These are phyloP conservation scores for Tylopilus orsonianus DNA, from an alignment of 1,284 basidiomycete species.

Conservation along the genomic window DNA sequence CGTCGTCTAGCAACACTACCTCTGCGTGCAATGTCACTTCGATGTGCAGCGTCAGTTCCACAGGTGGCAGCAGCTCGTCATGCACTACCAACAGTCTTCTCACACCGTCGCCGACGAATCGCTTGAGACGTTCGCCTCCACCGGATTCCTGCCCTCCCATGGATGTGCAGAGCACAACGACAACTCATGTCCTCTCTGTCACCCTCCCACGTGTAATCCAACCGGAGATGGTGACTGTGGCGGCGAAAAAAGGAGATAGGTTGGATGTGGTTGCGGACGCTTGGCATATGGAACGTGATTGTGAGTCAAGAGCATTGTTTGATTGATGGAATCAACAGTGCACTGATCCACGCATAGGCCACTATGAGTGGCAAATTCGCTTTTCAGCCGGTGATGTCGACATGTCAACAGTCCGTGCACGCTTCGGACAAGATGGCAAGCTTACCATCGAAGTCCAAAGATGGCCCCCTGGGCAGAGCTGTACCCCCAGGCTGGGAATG, in stretches of 20 bases:
- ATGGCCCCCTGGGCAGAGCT: constrained; percentile 25
- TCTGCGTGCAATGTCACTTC: constrained; percentile 30
- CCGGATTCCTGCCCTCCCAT: constrained; percentile 41
- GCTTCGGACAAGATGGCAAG: constrained; percentile 42
- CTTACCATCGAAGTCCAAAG: constrained; percentile 45
- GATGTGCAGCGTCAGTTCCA: constrained; percentile 20
- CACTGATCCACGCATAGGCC: constrained; percentile 36
- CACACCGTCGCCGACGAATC: constrained; percentile 38
- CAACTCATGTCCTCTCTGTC: constrained; percentile 39
- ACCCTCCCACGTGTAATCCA: constrained; percentile 44
- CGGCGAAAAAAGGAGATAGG: constrained; percentile 51
- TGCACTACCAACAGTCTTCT: constrained; percentile 16
- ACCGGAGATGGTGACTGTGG: constrained; percentile 57
- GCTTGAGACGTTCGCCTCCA: constrained; percentile 38
- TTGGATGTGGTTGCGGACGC: constrained; percentile 54
- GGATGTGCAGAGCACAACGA: constrained; percentile 37
- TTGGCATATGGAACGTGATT: constrained; percentile 54
- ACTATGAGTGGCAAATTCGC: constrained; percentile 55
- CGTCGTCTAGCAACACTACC: constrained; percentile 24
- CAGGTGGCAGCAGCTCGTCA: constrained; percentile 15
- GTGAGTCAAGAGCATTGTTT: constrained; percentile 35
- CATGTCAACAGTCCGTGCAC: constrained; percentile 47
- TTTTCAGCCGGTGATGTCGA: constrained; percentile 50
- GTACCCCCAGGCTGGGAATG: constrained; percentile 26
- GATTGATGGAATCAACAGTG: constrained; percentile 6